phyloP scores from a whole-genome alignment of 208 protist genomes.

The Eutreptiella sp. region DNA sequence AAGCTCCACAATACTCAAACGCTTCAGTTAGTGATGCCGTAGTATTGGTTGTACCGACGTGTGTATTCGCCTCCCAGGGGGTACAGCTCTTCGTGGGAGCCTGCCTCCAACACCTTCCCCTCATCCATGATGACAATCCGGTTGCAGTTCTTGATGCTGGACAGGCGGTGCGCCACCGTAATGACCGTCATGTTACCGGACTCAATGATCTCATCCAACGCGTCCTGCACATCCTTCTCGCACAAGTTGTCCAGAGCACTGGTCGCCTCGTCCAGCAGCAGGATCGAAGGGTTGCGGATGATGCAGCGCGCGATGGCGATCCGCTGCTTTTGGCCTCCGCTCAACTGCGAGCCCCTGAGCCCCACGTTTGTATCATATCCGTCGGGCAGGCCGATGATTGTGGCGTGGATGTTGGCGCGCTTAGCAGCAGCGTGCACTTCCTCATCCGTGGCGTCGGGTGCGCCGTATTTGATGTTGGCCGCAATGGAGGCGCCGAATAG shows the following conservation, averaged over 20 bases:
- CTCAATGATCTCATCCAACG: constrained; percentile 58
- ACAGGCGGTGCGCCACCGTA: constrained; percentile 45
- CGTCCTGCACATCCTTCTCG: constrained; percentile 71
- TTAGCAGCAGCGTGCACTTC: constrained; percentile 60
- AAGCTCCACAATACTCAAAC: too few species aligned
- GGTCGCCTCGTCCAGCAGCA: constrained; percentile 83
- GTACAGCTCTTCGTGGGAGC: neutral
- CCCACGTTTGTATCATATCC: constrained; percentile 71
- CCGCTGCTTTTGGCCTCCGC: constrained; percentile 79
- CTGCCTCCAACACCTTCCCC: neutral
- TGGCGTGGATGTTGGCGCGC: constrained; percentile 66
- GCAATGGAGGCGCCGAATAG: constrained; percentile 56
- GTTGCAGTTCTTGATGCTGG: constrained; percentile 5
- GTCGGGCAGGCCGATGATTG: constrained; percentile 63
- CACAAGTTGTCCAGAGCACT: constrained; percentile 73
- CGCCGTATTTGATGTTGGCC: constrained; percentile 63
- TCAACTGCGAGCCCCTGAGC: constrained; percentile 63
- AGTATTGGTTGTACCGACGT: too few species aligned
- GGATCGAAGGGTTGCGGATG: constrained; percentile 55
- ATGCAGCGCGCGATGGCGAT: constrained; percentile 73
- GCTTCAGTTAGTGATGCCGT: too few species aligned
- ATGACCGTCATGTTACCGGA: constrained; percentile 68
- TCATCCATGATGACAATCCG: constrained; percentile 5
- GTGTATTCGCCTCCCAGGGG: too few species aligned
- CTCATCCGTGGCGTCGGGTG: constrained; percentile 52